Evolutionary conservation across 176 grass and related monocot genomes (phyloP), one percentile per base, ranked within the genome.

Genomic region (Rhipidocladum racemiflorum): DNA sequence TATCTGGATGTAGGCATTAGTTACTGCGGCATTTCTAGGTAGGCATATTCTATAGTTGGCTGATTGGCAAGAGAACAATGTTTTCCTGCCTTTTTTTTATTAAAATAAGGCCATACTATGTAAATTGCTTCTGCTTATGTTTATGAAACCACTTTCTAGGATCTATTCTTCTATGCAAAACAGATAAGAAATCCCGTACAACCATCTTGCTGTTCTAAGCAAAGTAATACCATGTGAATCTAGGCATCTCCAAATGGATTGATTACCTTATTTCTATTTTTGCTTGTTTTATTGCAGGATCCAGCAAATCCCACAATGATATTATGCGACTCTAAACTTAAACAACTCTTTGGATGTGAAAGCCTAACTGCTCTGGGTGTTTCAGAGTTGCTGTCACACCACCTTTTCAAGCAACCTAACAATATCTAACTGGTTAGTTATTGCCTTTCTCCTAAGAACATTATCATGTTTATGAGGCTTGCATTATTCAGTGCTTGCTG

Each of bases 271-370:
- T 54, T 76, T 57, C 1, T 75, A 39, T 28, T 78, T 23, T 63
- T 70, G 34, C 12, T n/a, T 85, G 48, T 69, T 83, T 29, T 72
- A 18, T 88, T 60, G 28, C 76, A 97, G 94, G 94, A 97, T 89
- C 94, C 94, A 76, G 44, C 71, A 27, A 91, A 97, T 84, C 73
- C 88, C 24, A 81, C 76, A 29, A 62, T 93, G 74, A 93, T 97
- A 84, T 61, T 91, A 60, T 97, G 94, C 0, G 94, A 97, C 78
- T 75, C 84, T 0, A 97, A 97, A 74, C 89, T 97, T 78, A 86
- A 97, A 79, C 57, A 91, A 81, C 91, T 97, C 30, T 97, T 97
- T 89, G 94, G 91, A 86, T 88, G 94, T 77, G 94, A 97, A 79
- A 93, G 89, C 77, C 49, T 97, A 85, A 84, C 78, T 85, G 89